Evolutionary conservation across 768 basidiomycete species (phyloP).

Genomic region (Podaxis rugospora): DNA sequence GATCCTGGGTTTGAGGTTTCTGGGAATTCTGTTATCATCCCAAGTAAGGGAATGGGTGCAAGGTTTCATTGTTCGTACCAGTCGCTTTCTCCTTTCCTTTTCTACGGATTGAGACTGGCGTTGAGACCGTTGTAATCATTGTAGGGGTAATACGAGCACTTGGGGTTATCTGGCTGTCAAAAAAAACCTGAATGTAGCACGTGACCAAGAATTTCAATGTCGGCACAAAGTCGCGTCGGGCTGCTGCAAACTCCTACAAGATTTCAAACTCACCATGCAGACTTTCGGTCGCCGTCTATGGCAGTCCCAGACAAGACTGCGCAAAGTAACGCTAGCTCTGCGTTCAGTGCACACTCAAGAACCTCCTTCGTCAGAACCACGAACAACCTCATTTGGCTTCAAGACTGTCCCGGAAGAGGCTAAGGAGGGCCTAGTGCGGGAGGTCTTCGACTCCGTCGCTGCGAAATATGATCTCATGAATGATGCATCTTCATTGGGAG

Average conservation of each 20-base stretch:
- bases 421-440: slow-evolving; percentile 89
- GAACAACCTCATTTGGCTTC: slow-evolving; percentile 91
- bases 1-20: slow-evolving; percentile 27
- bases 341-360: slow-evolving; percentile 11
- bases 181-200: slow-evolving; percentile 1
- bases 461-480: slow-evolving; percentile 98
- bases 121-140: slow-evolving; percentile 14
- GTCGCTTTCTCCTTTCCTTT: slow-evolving; percentile 46
- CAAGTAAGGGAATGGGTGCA: neutral
- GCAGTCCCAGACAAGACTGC: slow-evolving; percentile 11
- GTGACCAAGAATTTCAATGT: slow-evolving; percentile 6
- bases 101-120: slow-evolving; percentile 8
- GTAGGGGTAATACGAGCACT: slow-evolving; percentile 1
- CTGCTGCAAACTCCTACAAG: too few species aligned
- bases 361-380: slow-evolving; percentile 18
- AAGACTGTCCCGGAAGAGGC: slow-evolving; percentile 77
- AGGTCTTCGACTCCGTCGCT: slow-evolving; percentile 94
- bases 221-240: neutral
- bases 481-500: slow-evolving; percentile 95
- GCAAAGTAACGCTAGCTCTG: slow-evolving; percentile 20
- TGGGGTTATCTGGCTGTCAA: neutral
- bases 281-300: slow-evolving; percentile 17
- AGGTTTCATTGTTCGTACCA: slow-evolving; percentile 20
- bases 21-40: slow-evolving; percentile 12
- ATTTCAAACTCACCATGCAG: slow-evolving; percentile 19